phyloP scores from a whole-genome alignment of 768 basidiomycete genomes.

The Amanita muscaria region DNA sequence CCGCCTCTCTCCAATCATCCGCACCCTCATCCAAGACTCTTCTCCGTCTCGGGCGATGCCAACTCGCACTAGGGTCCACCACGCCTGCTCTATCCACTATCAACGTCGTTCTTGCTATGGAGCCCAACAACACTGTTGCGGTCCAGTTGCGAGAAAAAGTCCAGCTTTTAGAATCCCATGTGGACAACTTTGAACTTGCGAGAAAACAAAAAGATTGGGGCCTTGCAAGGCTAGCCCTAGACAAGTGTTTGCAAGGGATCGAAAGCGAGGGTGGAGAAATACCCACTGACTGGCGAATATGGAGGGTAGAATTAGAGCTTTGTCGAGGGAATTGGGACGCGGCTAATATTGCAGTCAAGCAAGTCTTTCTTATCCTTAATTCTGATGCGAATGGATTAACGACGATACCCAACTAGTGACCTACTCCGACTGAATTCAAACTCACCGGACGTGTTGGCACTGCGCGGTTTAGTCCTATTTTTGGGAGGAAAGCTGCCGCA shows the following conservation, averaged over 20 bases:
- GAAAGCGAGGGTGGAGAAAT: constrained; percentile 70
- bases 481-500: constrained; percentile 60
- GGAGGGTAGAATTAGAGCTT: constrained; percentile 73
- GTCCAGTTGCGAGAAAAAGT: constrained; percentile 55
- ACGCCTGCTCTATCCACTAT: constrained; percentile 60
- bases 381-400: constrained; percentile 2
- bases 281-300: constrained; percentile 73
- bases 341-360: constrained; percentile 73
- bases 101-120: constrained; percentile 49
- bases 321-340: constrained; percentile 63
- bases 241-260: constrained; percentile 64
- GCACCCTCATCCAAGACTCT: constrained; percentile 68
- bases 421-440: constrained; percentile 62
- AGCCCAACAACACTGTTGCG: constrained; percentile 53
- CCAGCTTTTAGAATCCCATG: constrained; percentile 51
- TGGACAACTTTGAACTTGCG: constrained; percentile 54
- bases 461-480: constrained; percentile 77
- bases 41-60: constrained; percentile 75
- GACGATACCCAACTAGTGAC: constrained; percentile 38
- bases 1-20: constrained; percentile 53
- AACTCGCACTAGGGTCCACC: constrained; percentile 67
- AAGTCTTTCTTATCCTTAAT: constrained; percentile 20
- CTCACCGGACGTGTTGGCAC: constrained; percentile 70
- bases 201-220: constrained; percentile 60
- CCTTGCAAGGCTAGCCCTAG: constrained; percentile 70